These are phyloP conservation scores for Penicillium thymicola DNA, from an alignment of 2,329 filamentous ascomycete genomes.

Conservation along the genomic window DNA sequence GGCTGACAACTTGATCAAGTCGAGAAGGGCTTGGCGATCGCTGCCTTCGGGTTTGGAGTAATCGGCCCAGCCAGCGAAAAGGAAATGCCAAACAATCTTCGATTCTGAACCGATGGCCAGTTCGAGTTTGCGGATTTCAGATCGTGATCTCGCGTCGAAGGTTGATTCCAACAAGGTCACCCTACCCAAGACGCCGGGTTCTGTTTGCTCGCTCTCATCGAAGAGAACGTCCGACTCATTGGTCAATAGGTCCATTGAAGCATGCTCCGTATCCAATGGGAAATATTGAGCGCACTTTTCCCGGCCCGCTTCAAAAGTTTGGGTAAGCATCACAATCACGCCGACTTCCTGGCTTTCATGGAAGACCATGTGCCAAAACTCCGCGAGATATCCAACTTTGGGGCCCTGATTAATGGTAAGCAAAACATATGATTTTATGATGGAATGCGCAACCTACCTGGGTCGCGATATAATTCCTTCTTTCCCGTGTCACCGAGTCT, in stretches of 20 bases:
- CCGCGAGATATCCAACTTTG: conserved; percentile 68
- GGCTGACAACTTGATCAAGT: conserved; percentile 49
- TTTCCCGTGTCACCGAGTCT: conserved; percentile 47
- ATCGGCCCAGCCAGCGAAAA: conserved; percentile 88
- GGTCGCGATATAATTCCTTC: conserved; percentile 78
- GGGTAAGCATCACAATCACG: conserved; percentile 92
- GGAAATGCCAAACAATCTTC: conserved; percentile 74
- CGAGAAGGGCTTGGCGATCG: conserved; percentile 50
- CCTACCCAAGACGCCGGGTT: conserved; percentile 62
- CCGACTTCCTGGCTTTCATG: conserved; percentile 71
- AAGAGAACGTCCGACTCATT: conserved; percentile 39
- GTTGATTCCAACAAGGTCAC: conserved; percentile 59
- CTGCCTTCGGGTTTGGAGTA: conserved; percentile 70
- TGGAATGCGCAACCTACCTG: conserved; percentile 51
- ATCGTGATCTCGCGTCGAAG: conserved; percentile 57
- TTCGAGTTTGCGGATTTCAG: conserved; percentile 70
- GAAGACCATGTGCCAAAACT: conserved; percentile 95
- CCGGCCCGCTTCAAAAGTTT: conserved; percentile 71
- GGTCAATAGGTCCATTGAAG: conserved; percentile 44
- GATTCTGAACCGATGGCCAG: conserved; percentile 51
- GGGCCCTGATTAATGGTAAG: conserved; percentile 58
- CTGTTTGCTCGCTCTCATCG: conserved; percentile 64
- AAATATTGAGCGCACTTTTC: conserved; percentile 93
- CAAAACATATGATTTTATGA: not conserved
- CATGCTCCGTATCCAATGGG: conserved; percentile 56